Conservation (phyloP, 2,329 filamentous ascomycete genomes). For the Trichophyton mentagrophytes region DNA sequence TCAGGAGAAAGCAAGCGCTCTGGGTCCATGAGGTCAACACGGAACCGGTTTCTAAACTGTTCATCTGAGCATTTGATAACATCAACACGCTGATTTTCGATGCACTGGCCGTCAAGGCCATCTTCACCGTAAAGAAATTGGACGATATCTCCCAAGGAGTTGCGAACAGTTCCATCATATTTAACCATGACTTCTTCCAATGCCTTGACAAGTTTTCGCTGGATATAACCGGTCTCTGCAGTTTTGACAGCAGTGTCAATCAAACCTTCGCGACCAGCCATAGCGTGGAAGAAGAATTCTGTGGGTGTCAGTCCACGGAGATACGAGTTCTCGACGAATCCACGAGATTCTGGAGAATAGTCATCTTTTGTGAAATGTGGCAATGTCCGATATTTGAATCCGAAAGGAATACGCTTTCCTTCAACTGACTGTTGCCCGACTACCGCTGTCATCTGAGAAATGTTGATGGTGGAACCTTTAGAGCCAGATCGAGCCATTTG, state of each 20-base stretch:
- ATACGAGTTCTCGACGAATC: slow-evolving; percentile 98
- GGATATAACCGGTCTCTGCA: slow-evolving; percentile 97
- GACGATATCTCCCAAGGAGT: slow-evolving; percentile 89
- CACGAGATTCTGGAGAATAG: slow-evolving; percentile 91
- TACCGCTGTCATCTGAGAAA: slow-evolving; percentile 97
- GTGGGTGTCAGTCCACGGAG: slow-evolving; percentile 86
- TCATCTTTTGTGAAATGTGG: slow-evolving; percentile 99
- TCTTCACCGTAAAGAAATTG: slow-evolving; percentile 98
- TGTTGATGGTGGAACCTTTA: slow-evolving; percentile 98
- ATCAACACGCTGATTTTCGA: slow-evolving; percentile 85
- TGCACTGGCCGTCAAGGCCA: slow-evolving; percentile 81
- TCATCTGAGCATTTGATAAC: slow-evolving; percentile 67
- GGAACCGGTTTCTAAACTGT: slow-evolving; percentile 69
- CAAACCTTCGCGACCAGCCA: slow-evolving; percentile 99
- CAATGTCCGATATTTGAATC: slow-evolving; percentile 94
- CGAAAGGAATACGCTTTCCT: slow-evolving; percentile 96
- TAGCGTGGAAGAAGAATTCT: slow-evolving; percentile 99
- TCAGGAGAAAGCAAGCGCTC: slow-evolving; percentile 51
- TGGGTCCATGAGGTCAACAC: slow-evolving; percentile 71
- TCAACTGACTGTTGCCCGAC: slow-evolving; percentile 98
- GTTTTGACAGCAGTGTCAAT: slow-evolving; percentile 99
- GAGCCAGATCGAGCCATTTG: slow-evolving; percentile 95
- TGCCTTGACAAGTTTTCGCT: slow-evolving; percentile 94
- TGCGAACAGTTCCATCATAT: slow-evolving; percentile 93
- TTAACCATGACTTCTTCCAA: slow-evolving; percentile 95